Conservation (phyloP, 352 stramenopile genomes). For the Pythium volutum region DNA sequence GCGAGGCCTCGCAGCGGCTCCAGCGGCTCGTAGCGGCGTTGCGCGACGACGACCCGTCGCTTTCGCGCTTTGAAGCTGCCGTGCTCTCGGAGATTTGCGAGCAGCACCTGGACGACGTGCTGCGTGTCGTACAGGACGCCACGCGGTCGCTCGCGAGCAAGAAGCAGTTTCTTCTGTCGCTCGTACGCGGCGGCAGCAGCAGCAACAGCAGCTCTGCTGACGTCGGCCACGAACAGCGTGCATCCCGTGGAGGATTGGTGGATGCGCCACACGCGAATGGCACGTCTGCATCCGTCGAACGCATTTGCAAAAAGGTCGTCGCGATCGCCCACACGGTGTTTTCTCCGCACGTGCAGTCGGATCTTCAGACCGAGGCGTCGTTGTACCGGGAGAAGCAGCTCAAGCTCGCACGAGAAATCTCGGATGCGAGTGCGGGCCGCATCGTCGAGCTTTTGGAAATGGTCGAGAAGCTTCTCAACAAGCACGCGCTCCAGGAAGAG, state of each 20-base stretch:
- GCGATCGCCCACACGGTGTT: slow-evolving; percentile 52
- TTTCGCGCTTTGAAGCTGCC: slow-evolving; percentile 43
- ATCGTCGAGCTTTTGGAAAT: slow-evolving; percentile 49
- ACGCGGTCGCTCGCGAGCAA: slow-evolving; percentile 37
- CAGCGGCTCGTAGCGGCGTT: slow-evolving; percentile 35
- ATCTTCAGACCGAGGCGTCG: slow-evolving; percentile 39
- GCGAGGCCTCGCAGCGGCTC: slow-evolving; percentile 23
- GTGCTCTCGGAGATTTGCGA: slow-evolving; percentile 48
- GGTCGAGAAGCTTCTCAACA: slow-evolving; percentile 54
- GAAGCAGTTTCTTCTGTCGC: slow-evolving; percentile 41
- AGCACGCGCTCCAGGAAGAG: slow-evolving; percentile 57
- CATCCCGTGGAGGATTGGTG: neutral
- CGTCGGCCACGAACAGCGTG: neutral
- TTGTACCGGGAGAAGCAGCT: slow-evolving; percentile 28
- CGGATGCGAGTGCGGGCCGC: slow-evolving; percentile 23
- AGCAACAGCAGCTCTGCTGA: neutral
- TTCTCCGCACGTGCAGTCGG: slow-evolving; percentile 50
- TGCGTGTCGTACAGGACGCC: slow-evolving; percentile 30
- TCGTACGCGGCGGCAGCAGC: slow-evolving; percentile 13
- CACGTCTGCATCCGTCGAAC: slow-evolving; percentile 31
- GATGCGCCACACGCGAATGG: neutral
- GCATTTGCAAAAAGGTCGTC: slow-evolving; percentile 53
- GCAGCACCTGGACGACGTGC: slow-evolving; percentile 32
- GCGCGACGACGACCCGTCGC: slow-evolving; percentile 36
- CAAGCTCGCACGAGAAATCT: neutral